phyloP scores from a whole-genome alignment of 2,329 filamentous ascomycete genomes.

The Curvularia lunata region DNA sequence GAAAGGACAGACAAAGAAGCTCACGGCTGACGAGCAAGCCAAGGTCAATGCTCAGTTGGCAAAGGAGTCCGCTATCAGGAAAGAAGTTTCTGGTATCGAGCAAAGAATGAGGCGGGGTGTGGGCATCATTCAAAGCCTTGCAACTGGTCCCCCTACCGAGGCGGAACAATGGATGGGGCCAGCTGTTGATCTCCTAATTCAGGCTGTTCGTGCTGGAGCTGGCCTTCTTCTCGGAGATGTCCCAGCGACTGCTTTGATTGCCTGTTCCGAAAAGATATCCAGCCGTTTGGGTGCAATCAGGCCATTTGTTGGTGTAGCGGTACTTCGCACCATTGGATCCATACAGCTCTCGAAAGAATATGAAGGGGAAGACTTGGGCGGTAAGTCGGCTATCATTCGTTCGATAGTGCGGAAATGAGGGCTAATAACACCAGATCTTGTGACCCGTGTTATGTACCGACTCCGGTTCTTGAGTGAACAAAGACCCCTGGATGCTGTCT shows the following conservation, averaged over 20 bases:
- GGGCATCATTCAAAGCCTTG: conserved; percentile 82
- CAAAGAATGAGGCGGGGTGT: conserved; percentile 79
- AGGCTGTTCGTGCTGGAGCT: conserved; percentile 78
- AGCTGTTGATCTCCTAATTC: conserved; percentile 75
- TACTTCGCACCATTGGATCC: conserved; percentile 77
- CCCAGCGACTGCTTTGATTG: conserved; percentile 78
- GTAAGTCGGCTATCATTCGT: conserved; percentile 34
- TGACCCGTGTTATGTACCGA: conserved; percentile 89
- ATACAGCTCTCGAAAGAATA: conserved; percentile 74
- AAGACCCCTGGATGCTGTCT: conserved; percentile 87
- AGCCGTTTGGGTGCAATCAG: conserved; percentile 76
- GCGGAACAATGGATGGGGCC: conserved; percentile 86
- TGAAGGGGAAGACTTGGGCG: conserved; percentile 78
- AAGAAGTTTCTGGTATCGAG: conserved; percentile 72
- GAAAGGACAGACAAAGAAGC: conserved; percentile 88
- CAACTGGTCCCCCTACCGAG: conserved; percentile 86
- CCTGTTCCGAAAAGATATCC: conserved; percentile 77
- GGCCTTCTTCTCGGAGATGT: conserved; percentile 80
- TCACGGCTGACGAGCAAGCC: conserved; percentile 83
- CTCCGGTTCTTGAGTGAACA: conserved; percentile 90
- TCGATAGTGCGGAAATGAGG: background rate
- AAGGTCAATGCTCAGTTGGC: conserved; percentile 91
- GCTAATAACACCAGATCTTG: conserved; percentile 58
- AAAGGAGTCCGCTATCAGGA: conserved; percentile 82
- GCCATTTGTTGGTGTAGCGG: conserved; percentile 86